Base-by-base conservation (phyloP, 1,139 yeast genomes). In the Debaryomyces fabryi region DNA sequence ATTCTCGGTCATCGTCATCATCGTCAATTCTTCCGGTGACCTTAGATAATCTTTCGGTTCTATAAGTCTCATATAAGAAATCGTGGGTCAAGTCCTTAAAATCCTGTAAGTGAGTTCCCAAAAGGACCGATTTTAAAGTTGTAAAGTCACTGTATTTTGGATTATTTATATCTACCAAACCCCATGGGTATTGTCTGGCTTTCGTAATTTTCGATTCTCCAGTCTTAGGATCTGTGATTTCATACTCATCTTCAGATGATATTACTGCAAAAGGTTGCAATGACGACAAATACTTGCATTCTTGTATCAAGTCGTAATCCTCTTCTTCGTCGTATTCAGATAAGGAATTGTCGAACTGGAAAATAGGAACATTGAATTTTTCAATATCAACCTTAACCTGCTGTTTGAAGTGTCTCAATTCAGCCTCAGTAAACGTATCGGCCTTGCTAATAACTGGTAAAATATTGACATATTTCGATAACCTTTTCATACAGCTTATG, bases 131-230 rank as follows among this genome's bases (percentile, higher is more conserved):
- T 63, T 92, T 85, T 59, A 93, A 76, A 21, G 87, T 79, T n/a
- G 86, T 79, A 65, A 93, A 90, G 66, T 93, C 98, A 48, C 95
- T 85, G 58, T 85, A 81, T 49, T 81, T 81, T 18, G 96, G 85
- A 64, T 93, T 95, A 60, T 89, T 92, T 44, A 81, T 76, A 63
- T 92, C 96, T 44, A 93, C 85, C 47, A 83, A 68, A 0, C 98
- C 98, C 98, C 99, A 93, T 16, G 97, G 97, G 64, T 92, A 93
- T 65, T 84, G 81, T 65, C 99, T 82, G 6, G 90, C 97, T 54
- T 92, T 82, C 40, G 87, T 79, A 42, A 76, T 65, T 42, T 58
- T 65, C n/a, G 66, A 49, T 52, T 78, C 75, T 9, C 92, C 93
- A 20, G 83, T 76, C 24, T 62, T 65, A 12, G 78, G 67, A 58